Evolutionary conservation across 2,329 filamentous ascomycete genomes (phyloP).

Genomic region (Aspergillus flavus): DNA sequence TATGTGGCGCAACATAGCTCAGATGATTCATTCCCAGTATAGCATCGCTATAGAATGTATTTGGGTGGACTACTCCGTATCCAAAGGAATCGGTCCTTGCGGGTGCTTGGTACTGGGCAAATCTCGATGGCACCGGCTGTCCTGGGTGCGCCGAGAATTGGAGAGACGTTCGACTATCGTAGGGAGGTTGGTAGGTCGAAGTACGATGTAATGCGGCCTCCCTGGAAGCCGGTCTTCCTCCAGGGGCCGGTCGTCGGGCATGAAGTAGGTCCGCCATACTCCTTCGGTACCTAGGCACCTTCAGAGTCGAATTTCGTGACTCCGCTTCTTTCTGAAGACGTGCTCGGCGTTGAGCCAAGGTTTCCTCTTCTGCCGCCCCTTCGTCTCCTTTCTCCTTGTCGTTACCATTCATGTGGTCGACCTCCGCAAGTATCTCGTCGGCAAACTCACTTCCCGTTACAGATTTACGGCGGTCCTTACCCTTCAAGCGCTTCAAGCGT

Average conservation of each 20-base stretch:
- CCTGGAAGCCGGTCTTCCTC: conserved; percentile 28
- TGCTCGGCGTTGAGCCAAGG: conserved; percentile 48
- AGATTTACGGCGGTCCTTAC: conserved; percentile 33
- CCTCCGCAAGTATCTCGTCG: conserved; percentile 45
- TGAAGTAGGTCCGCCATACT: conserved; percentile 56
- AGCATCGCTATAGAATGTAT: conserved; percentile 31
- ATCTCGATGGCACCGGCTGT: conserved; percentile 19
- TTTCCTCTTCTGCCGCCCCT: conserved; percentile 43
- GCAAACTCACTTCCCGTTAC: conserved; percentile 46
- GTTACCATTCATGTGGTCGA: conserved; percentile 35
- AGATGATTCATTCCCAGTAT: conserved; percentile 31
- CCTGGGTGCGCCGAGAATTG: conserved; percentile 27
- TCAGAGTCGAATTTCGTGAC: conserved; percentile 25
- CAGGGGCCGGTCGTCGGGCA: conserved; percentile 51
- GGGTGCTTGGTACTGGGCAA: conserved; percentile 21
- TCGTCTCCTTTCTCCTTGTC: conserved; percentile 24
- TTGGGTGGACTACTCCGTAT: conserved; percentile 28
- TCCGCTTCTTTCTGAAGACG: conserved; percentile 47
- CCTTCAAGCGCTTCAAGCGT: conserved; percentile 44
- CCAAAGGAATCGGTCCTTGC: conserved; percentile 27
- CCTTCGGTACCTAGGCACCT: conserved; percentile 38
- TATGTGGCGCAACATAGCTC: conserved; percentile 31
- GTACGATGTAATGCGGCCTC: conserved; percentile 22
- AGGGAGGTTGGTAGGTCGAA: conserved; percentile 19
- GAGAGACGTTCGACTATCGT: conserved; percentile 34